Evolutionary conservation across 371 early-diverging fungal species (phyloP).

Genomic region (Saksenaea oblongispora): DNA sequence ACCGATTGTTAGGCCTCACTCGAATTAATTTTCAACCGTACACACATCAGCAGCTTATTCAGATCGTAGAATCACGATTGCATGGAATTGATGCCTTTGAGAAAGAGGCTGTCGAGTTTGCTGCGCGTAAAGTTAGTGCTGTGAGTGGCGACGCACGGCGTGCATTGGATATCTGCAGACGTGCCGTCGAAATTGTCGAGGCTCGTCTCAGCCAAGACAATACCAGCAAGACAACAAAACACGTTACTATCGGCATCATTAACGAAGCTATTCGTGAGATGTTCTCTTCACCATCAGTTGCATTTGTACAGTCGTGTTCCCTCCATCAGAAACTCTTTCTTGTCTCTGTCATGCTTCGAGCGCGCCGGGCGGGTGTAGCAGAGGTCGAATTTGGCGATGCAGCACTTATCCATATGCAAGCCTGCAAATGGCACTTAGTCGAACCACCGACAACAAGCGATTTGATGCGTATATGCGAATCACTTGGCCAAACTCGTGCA

Average conservation of each 20-base stretch:
- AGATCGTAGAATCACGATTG: constrained; percentile 84
- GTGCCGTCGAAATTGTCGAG: constrained; percentile 86
- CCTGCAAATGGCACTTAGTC: constrained; percentile 68
- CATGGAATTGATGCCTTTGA: constrained; percentile 76
- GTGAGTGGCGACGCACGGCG: constrained; percentile 98
- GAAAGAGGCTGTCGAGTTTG: constrained; percentile 88
- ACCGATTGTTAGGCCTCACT: constrained; percentile 58
- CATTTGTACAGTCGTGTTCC: constrained; percentile 72
- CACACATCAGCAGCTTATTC: constrained; percentile 75
- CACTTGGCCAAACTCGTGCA: constrained; percentile 66
- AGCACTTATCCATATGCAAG: constrained; percentile 47
- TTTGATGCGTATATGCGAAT: constrained; percentile 66
- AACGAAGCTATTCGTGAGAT: constrained; percentile 83
- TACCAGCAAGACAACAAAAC: constrained; percentile 7
- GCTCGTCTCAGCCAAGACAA: constrained; percentile 22
- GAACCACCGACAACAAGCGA: constrained; percentile 66
- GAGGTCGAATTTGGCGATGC: constrained; percentile 79
- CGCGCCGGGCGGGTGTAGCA: constrained; percentile 69
- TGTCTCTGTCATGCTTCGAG: constrained; percentile 64
- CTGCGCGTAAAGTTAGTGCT: constrained; percentile 93
- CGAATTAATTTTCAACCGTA: constrained; percentile 94
- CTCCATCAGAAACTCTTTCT: constrained; percentile 87
- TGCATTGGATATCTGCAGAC: constrained; percentile 92
- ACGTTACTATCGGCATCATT: constrained; percentile 78
- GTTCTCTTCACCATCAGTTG: constrained; percentile 75